phyloP scores from a whole-genome alignment of 176 grass and related monocot species.

The Aegilops speltoides region DNA sequence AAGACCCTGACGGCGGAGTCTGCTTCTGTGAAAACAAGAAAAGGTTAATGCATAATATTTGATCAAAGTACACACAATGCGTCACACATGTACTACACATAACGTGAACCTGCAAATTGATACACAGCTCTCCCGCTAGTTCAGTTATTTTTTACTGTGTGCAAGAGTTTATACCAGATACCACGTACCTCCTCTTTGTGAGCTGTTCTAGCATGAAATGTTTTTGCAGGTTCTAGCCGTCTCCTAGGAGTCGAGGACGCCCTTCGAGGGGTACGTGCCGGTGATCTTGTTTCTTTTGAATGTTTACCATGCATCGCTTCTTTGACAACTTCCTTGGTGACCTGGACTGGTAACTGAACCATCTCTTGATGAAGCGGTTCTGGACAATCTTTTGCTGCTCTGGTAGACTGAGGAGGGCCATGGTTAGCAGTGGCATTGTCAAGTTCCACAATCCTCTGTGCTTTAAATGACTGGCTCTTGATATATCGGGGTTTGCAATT shows the following conservation, averaged over 20 bases:
- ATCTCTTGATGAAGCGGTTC: conserved; percentile 33
- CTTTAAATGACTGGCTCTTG: conserved; percentile 60
- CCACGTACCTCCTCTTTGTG: conserved; percentile 43
- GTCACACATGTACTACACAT: not conserved
- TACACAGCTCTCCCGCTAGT: no score
- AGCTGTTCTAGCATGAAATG: conserved; percentile 65
- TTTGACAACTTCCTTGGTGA: conserved; percentile 43
- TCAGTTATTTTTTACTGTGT: no score
- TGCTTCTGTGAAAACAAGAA: not conserved
- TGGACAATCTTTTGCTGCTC: conserved; percentile 51
- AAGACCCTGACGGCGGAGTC: conserved; percentile 21
- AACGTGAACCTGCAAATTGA: no score
- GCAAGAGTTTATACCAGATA: not conserved
- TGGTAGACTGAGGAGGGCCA: conserved; percentile 30
- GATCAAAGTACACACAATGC: not conserved
- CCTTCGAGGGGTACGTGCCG: conserved; percentile 48
- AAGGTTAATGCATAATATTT: conserved; percentile 2
- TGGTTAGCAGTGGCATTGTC: conserved; percentile 30
- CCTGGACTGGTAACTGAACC: conserved; percentile 45
- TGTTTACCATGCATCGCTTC: conserved; percentile 46
- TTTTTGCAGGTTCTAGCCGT: conserved; percentile 56
- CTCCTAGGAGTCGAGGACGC: conserved; percentile 59
- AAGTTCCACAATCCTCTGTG: conserved; percentile 49
- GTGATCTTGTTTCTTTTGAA: conserved; percentile 40
- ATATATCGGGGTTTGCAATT: conserved; percentile 46